These are phyloP conservation scores for Leccinum subgranulosum DNA, from an alignment of 768 basidiomycete species.

Conservation along the genomic window DNA sequence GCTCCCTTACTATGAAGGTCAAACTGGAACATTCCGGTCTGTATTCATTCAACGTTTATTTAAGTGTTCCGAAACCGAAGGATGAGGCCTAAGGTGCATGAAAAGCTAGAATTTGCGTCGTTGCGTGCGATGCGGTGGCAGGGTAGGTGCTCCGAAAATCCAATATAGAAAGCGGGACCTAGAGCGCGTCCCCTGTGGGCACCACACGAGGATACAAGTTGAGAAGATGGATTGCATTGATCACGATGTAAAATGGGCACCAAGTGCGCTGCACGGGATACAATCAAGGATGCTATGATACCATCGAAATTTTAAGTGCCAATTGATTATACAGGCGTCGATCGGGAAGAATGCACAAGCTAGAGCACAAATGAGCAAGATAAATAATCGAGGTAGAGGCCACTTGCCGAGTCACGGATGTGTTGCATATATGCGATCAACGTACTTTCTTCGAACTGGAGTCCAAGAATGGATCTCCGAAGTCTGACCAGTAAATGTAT, in stretches of 20 bases:
- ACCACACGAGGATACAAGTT: background rate
- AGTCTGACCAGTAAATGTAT: conserved; percentile 34
- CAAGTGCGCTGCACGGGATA: conserved; percentile 3
- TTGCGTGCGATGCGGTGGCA: background rate
- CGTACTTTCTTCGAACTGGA: conserved; percentile 27
- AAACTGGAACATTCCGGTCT: conserved; percentile 50
- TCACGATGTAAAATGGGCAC: background rate
- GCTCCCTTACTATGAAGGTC: conserved; percentile 53
- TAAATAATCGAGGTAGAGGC: background rate
- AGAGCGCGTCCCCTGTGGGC: background rate
- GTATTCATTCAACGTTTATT: background rate
- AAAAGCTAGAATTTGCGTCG: background rate
- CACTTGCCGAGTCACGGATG: background rate
- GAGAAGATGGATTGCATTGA: background rate
- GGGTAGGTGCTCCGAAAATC: background rate
- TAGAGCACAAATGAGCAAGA: conserved; percentile 4
- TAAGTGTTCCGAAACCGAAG: background rate
- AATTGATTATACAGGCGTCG: background rate
- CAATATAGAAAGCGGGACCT: background rate
- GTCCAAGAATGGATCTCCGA: conserved; percentile 56
- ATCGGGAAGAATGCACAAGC: background rate
- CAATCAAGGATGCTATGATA: conserved; percentile 1
- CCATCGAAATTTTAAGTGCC: background rate
- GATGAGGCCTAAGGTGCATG: background rate
- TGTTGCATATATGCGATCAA: conserved; percentile 4